A percentile compares a stretch with the other conserved stretches of the same genome.
Conservation (phyloP, 73 alveolate genomes). For the Effrenium voratum region DNA sequence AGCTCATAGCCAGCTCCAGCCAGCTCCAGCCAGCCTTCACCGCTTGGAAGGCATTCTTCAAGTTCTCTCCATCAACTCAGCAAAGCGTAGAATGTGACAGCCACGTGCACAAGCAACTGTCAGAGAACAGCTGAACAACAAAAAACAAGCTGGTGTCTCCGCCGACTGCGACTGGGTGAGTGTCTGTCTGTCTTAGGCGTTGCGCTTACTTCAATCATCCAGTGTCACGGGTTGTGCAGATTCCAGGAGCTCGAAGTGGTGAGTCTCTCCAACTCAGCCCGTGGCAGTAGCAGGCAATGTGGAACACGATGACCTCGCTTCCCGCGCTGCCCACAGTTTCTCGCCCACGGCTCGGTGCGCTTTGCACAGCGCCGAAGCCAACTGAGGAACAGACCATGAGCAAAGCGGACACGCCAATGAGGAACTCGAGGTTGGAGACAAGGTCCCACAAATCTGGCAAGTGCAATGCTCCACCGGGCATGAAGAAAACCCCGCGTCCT, state of each 20-base stretch:
- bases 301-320: conserved; percentile 18
- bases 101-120: no score
- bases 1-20: no score
- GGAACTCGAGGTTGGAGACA: conserved; percentile 51
- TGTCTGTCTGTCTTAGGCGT: no score
- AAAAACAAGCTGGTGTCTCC: no score
- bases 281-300: not conserved
- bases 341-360: not conserved
- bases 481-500: not conserved
- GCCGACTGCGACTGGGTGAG: no score
- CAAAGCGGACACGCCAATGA: conserved; percentile 32
- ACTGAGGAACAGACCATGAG: not conserved
- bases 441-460: conserved; percentile 26
- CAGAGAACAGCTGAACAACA: no score
- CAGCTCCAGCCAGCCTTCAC: conserved; percentile 57
- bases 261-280: not conserved
- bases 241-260: no score
- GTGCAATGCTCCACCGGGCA: not conserved
- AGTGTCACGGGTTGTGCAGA: no score
- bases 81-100: no score
- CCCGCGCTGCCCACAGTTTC: not conserved
- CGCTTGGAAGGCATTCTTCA: conserved; percentile 70
- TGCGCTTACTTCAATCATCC: no score
- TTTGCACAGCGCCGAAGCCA: no score
- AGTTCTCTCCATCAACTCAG: conserved; percentile 35